These are phyloP conservation scores for Yamadazyma diospyri DNA, from an alignment of 1,139 yeast species.

Conservation along the genomic window DNA sequence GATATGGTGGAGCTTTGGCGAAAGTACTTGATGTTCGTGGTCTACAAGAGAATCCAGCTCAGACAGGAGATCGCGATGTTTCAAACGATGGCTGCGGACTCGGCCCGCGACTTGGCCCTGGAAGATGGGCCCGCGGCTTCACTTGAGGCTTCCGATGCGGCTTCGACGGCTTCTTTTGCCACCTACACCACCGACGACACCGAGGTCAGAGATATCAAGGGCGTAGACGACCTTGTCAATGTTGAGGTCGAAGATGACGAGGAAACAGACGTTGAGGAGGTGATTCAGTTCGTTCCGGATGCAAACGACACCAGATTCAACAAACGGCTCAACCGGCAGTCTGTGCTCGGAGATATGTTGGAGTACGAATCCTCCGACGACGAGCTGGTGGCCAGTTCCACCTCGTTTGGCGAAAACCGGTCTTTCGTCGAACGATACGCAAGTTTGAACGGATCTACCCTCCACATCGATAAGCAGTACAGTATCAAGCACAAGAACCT, in stretches of 20 bases:
- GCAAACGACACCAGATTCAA: slow-evolving; percentile 23
- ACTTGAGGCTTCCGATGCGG: not conserved
- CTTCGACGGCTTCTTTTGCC: not conserved
- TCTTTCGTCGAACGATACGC: slow-evolving; percentile 5
- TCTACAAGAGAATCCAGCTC: slow-evolving; percentile 36
- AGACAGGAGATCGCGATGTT: slow-evolving; percentile 41
- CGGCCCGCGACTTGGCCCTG: slow-evolving; percentile 4
- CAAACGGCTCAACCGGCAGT: slow-evolving; percentile 31
- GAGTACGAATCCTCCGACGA: slow-evolving; percentile 38
- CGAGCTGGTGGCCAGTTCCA: slow-evolving; percentile 9
- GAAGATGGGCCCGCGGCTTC: slow-evolving; percentile 8
- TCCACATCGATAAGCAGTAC: slow-evolving; percentile 20
- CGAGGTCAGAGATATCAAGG: slow-evolving; percentile 1
- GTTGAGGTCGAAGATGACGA: slow-evolving; percentile 1
- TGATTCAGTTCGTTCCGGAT: slow-evolving; percentile 12
- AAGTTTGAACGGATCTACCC: slow-evolving; percentile 14
- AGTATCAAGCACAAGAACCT: slow-evolving; percentile 16
- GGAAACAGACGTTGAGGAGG: not conserved
- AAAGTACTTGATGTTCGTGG: slow-evolving; percentile 33
- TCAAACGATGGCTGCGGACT: slow-evolving; percentile 23
- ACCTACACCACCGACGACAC: not conserved
- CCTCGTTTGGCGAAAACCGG: slow-evolving; percentile 1
- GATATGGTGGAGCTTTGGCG: slow-evolving; percentile 34
- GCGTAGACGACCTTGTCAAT: slow-evolving; percentile 1
- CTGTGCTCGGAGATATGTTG: slow-evolving; percentile 46